Percentiles rank a stretch among this genome's conserved stretches.
Evolutionary conservation across 2,329 filamentous ascomycete genomes (phyloP).

Genomic region (Byssothecium circinans): DNA sequence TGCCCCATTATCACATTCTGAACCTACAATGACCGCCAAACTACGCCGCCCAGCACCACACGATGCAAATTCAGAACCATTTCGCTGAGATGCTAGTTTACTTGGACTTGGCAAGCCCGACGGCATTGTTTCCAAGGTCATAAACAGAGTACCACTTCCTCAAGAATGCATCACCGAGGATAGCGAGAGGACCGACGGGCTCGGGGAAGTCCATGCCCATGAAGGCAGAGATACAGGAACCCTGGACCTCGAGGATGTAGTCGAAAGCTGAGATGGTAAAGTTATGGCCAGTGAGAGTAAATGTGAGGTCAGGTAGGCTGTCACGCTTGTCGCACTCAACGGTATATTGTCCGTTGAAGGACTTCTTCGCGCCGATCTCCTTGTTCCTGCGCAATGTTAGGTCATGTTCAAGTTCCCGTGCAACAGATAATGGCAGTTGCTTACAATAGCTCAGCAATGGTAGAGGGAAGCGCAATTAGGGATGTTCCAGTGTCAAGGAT

Average conservation of each 20-base stretch:
- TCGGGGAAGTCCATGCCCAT: conserved; percentile 88
- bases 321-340: conserved; percentile 85
- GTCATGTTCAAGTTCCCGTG: neutral
- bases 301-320: conserved; percentile 85
- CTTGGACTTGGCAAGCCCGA: conserved; percentile 87
- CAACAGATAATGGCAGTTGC: conserved; percentile 29
- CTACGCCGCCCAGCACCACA: neutral
- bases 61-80: neutral
- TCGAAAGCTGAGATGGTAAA: conserved; percentile 88
- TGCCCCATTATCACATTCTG: conserved; percentile 22
- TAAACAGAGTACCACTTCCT: conserved; percentile 95
- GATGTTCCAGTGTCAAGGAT: conserved; percentile 99
- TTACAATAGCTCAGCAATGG: conserved; percentile 85
- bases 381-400: conserved; percentile 63
- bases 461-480: conserved; percentile 88
- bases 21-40: conserved; percentile 14
- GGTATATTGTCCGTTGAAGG: conserved; percentile 94
- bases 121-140: conserved; percentile 83
- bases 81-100: conserved; percentile 35
- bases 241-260: conserved; percentile 94
- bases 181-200: conserved; percentile 87
- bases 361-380: conserved; percentile 97
- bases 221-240: conserved; percentile 95
- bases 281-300: conserved; percentile 86
- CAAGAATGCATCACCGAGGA: conserved; percentile 83